Base-by-base conservation (phyloP, 805 yeast genomes). In the Diddensiella transvaalensis region DNA sequence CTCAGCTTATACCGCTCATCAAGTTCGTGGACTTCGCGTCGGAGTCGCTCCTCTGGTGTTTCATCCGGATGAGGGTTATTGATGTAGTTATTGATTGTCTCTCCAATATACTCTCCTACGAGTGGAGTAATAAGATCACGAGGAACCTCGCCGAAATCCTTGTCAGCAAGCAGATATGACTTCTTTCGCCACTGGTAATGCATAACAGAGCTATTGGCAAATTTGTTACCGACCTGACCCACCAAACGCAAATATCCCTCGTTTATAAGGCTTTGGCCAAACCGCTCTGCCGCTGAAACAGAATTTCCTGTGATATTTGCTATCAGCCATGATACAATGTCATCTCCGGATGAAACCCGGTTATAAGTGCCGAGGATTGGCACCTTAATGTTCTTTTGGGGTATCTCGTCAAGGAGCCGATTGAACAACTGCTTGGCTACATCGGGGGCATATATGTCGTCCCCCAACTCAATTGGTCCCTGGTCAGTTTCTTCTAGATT, bases 161-260 rank as follows among this genome's bases (percentile, higher is more conserved):
- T 48, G 8, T 70, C 73, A 2, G 82, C 80, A 40, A 78, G 69
- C 52, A 76, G 79, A 60, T 77, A 85, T 0, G 86, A 85, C 50
- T 73, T 66, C 2, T 81, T 81, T 52, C 80, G 82, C 96, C 96
- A 88, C 65, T 87, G 96, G 60, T 87, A 87, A 58, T 71, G 74
- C 63, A 83, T 79, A 47, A 80, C 83, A 2, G 88, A 78, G 18
- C 88, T 80, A 63, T 85, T 87, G 46, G 83, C 87, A 65, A 87
- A 87, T 44, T 66, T 71, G 46, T 60, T 61, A 42, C 77, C 75
- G 59, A 81, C 78, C 43, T 80, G 74, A 4, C 91, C 91, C 40
- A 85, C 80, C 26, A 81, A 72, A 22, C 77, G 69, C 30, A 87
- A 62, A 53, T 76, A 83, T 0, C 87, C 90, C 44, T 73, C 63